Evolutionary conservation across 1,284 basidiomycete species (phyloP).

Genomic region (Ustilago loliicola): DNA sequence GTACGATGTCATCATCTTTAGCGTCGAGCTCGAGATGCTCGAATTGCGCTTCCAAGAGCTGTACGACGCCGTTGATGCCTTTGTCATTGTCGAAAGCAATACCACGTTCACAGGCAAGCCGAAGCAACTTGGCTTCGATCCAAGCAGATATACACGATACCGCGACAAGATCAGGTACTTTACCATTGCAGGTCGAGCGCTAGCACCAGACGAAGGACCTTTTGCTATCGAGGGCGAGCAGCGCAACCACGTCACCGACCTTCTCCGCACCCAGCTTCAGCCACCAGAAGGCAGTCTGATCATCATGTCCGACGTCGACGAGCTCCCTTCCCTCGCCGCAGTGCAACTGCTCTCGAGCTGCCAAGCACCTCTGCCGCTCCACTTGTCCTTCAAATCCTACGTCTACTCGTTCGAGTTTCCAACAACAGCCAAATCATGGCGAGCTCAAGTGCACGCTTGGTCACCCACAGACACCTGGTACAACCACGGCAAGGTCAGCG

Average conservation of each 20-base stretch:
- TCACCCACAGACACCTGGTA: constrained; percentile 71
- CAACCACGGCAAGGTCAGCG: constrained; percentile 75
- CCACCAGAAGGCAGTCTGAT: constrained; percentile 72
- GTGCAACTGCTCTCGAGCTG: constrained; percentile 76
- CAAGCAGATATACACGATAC: constrained; percentile 14
- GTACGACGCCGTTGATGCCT: constrained; percentile 76
- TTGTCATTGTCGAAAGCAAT: constrained; percentile 79
- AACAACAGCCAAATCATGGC: constrained; percentile 73
- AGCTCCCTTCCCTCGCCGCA: constrained; percentile 77
- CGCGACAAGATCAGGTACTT: constrained; percentile 27
- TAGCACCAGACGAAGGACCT: constrained; percentile 21
- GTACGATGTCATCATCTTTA: constrained; percentile 49
- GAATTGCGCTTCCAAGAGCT: constrained; percentile 80
- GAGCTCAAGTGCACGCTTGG: constrained; percentile 76
- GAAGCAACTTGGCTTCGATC: constrained; percentile 28
- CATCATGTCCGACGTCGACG: constrained; percentile 80
- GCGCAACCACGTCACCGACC: constrained; percentile 13
- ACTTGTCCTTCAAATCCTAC: constrained; percentile 78
- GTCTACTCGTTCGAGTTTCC: constrained; percentile 79
- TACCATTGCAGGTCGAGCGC: constrained; percentile 23
- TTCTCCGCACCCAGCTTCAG: constrained; percentile 13
- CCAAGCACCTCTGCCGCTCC: constrained; percentile 75
- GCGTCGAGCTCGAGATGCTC: constrained; percentile 79
- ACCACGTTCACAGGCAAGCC: constrained; percentile 52
- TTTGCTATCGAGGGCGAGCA: constrained; percentile 37